Evolutionary conservation across 495 filamentous ascomycete species (phyloP), one percentile per base, ranked within the genome.

Genomic region (Penicillium argentinense): DNA sequence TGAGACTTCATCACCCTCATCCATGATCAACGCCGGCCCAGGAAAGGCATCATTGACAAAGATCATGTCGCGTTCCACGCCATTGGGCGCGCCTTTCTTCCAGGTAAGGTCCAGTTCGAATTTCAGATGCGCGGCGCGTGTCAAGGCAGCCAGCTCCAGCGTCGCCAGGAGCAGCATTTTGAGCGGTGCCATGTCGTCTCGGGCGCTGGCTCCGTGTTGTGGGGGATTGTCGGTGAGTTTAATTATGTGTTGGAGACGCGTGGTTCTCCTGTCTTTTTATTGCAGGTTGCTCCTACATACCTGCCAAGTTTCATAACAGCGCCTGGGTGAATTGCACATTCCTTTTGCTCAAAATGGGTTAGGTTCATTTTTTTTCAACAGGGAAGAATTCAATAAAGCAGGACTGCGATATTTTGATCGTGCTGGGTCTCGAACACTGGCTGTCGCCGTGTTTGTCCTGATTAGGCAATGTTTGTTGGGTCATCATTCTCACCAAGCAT

Each of bases 31-130:
- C 9, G 73, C 24, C 0, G 78, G 80, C 0, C 76, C 78, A 0
- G 80, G 80, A 42, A 74, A 82, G 5, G 75, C 70, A 16, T 73
- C 76, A 60, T 83, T 83, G 29, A 80, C 67, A 17, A 81, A 72
- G 9, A 82, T 66, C 29, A 80, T 66, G 2, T 75, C 52, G 18
- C 74, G 51, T 14, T 41, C 37, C 11, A 57, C 28, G 27, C 74
- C 72, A 61, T 75, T 62, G 0, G 71, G 71, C 0, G 69, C 49
- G 0, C 62, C 50, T 5, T 33, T 53, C 12, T 68, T 51, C 71
- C 69, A 74, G 11, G 71, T 74, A 1, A 75, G 54, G 29, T 57
- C 51, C 16, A 60, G 39, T 7, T 42, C 25, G 17, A 45, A 62
- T 17, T 59, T 28, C 6, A 59, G 45, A 9, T 49, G 30, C 11